Evolutionary conservation across 176 grass and related monocot genomes (phyloP), one percentile per base, ranked within the genome.

Genomic region (Cenchrus americanus): DNA sequence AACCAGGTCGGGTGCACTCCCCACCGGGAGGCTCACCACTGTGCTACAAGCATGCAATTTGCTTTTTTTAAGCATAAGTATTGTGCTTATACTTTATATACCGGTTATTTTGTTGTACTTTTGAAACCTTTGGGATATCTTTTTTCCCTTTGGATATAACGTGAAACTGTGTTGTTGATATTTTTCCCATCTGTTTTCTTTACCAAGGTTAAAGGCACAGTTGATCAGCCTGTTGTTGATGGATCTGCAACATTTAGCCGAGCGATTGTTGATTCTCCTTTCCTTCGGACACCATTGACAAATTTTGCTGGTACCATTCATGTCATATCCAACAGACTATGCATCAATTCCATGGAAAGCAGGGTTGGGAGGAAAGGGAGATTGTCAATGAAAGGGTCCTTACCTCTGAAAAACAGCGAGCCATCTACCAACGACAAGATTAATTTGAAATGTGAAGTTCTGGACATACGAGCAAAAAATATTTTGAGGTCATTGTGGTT

Each of bases 381-480:
- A 73, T 67, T 98, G 71, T 95, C 91, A 6, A 87, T 98, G 82
- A 98, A 95, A 95, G 96, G 96, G 73, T 94, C 85, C 58, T 84
- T 98, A 63, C 96, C 96, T 62, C 85, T 98, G 62, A 89, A 91
- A 86, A 88, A 86, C 72, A 93, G 77, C 21, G 93, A 98, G 86
- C 92, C 93, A 85, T 98, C 93, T 82, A 42, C 71, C 47, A 70
- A 67, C 14, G 89, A 98, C 80, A 90, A 93, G 88, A 89, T 98
- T 75, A 93, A 98, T 80, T 88, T 98, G 93, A 98, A 98, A 93
- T 98, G 96, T 85, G 96, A 98, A 89, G 91, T 98, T 78, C 85
- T 98, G 64, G 96, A 98, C 84, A 80, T 98, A 71, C 89, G 87
- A 77, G 96, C 90, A 82, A 98, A 98, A 85, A 95, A 98, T 79